phyloP scores from a whole-genome alignment of 139 green algal genomes.

The Coelastrella sp. region DNA sequence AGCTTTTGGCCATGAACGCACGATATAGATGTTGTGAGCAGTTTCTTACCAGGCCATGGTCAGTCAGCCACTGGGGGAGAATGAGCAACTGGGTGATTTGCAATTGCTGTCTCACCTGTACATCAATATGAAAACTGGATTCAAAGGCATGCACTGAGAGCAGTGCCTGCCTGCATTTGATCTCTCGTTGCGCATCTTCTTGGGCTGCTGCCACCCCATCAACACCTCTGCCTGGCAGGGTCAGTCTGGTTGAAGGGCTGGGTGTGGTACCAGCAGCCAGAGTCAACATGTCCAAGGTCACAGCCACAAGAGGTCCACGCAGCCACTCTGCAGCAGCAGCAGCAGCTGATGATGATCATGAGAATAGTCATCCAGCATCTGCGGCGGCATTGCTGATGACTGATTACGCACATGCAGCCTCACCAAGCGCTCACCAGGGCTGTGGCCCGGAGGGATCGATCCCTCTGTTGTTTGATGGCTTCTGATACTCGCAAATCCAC shows the following conservation, averaged over 20 bases:
- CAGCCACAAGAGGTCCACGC: neutral
- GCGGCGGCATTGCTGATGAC: too few species aligned
- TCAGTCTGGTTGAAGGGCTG: neutral
- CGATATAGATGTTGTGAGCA: neutral
- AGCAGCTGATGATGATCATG: neutral
- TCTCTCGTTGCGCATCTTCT: constrained; percentile 29
- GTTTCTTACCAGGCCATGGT: neutral
- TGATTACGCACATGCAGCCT: too few species aligned
- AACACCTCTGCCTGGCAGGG: neutral
- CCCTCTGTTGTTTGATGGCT: too few species aligned
- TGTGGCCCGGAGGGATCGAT: too few species aligned
- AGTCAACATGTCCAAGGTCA: neutral
- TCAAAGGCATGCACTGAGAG: constrained; percentile 35
- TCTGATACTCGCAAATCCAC: too few species aligned
- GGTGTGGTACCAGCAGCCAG: neutral
- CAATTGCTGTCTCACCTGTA: constrained; percentile 1
- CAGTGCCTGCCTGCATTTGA: constrained; percentile 32
- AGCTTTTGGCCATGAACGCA: too few species aligned
- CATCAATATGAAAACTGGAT: constrained; percentile 1
- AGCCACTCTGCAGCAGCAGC: neutral
- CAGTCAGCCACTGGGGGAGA: neutral
- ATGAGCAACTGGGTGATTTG: neutral
- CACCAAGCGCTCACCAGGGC: too few species aligned
- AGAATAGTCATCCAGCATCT: too few species aligned
- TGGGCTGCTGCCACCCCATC: constrained; percentile 23